Conservation (phyloP, 2,329 filamentous ascomycete genomes). For the Emericellopsis cladophorae region DNA sequence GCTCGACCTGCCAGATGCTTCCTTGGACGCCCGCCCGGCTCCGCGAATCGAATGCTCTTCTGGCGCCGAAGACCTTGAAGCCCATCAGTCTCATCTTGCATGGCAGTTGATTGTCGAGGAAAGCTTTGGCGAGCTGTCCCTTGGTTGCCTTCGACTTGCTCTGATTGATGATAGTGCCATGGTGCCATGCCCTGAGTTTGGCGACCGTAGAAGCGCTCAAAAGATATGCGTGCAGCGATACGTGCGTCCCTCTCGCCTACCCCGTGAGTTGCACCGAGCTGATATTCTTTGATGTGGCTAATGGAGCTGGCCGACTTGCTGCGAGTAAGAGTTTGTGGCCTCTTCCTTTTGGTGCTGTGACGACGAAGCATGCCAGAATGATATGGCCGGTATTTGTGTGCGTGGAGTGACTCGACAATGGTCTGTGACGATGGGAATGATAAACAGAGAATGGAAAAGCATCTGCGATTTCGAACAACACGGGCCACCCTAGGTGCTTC, state of each 20-base stretch:
- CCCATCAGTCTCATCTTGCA: not conserved
- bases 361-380: constrained; percentile 30
- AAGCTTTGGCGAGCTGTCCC: not conserved
- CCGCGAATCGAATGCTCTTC: constrained; percentile 44
- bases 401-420: not conserved
- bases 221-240: constrained; percentile 49
- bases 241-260: constrained; percentile 46
- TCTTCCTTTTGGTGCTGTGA: constrained; percentile 29
- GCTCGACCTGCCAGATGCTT: constrained; percentile 16
- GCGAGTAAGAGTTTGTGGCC: constrained; percentile 28
- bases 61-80: constrained; percentile 20
- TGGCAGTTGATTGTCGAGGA: not conserved
- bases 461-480: not conserved
- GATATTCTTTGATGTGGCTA: constrained; percentile 21
- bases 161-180: not conserved
- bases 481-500: not conserved
- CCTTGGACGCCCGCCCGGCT: constrained; percentile 15
- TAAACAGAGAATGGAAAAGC: not conserved
- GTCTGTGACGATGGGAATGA: not conserved
- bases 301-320: constrained; percentile 42
- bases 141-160: not conserved
- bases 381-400: not conserved
- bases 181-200: constrained; percentile 1
- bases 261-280: constrained; percentile 30
- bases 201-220: constrained; percentile 33